Evolutionary conservation across 2,329 filamentous ascomycete species (phyloP).

Genomic region (Lasiodiplodia gonubiensis): DNA sequence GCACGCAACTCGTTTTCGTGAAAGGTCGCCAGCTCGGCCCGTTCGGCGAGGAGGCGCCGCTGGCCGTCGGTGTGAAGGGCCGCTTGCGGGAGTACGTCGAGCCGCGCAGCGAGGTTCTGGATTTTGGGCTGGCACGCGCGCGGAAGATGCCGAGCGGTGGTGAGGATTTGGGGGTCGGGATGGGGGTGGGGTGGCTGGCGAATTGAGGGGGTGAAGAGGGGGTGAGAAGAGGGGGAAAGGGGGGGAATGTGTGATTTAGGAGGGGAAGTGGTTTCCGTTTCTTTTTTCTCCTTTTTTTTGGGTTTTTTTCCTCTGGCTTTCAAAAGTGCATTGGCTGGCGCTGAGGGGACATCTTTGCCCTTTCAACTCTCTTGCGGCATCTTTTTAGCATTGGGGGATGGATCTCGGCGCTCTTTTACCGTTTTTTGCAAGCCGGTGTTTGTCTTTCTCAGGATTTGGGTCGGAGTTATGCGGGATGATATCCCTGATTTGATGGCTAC

Average conservation of each 20-base stretch:
- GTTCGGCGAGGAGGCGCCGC: constrained; percentile 47
- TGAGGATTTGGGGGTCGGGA: not conserved
- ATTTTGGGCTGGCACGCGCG: constrained; percentile 41
- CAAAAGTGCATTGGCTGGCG: not conserved
- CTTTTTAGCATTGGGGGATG: not conserved
- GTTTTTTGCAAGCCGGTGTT: not conserved
- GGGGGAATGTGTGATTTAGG: not conserved
- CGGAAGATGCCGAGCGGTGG: constrained; percentile 18
- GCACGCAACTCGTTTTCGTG: constrained; percentile 55
- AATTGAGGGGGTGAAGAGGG: not conserved
- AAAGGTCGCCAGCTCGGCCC: constrained; percentile 51
- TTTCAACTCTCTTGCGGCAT: not conserved
- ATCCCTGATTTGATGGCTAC: constrained; percentile 1
- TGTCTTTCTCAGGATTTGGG: not conserved
- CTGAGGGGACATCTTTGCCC: not conserved
- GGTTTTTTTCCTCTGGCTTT: not conserved
- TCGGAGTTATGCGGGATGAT: not conserved
- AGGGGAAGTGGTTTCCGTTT: not conserved
- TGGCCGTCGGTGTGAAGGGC: constrained; percentile 54
- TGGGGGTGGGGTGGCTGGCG: constrained; percentile 13
- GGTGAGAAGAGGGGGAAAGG: not conserved
- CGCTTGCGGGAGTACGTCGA: constrained; percentile 54
- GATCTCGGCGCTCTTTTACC: not conserved
- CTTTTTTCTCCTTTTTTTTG: not conserved
- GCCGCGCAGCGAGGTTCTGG: constrained; percentile 52